These are phyloP conservation scores for Penicillium simplicissimum DNA, from an alignment of 495 filamentous ascomycete species.

Conservation along the genomic window DNA sequence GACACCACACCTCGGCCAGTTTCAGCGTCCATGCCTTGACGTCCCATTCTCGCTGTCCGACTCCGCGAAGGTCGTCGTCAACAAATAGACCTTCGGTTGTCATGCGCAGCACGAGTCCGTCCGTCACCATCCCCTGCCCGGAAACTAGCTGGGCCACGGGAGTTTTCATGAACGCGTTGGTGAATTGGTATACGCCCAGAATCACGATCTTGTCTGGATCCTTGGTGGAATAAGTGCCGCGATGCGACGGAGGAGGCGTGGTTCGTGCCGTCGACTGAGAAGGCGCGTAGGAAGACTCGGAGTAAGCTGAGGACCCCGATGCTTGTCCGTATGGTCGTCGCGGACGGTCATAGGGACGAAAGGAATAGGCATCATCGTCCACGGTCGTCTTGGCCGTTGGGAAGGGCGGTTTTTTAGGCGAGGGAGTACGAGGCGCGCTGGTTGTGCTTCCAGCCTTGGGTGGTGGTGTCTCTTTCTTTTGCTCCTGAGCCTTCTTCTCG, in stretches of 20 bases:
- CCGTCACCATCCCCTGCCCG: constrained; percentile 72
- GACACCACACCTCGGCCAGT: constrained; percentile 85
- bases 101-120: constrained; percentile 82
- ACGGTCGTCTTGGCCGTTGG: constrained; percentile 67
- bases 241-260: constrained; percentile 76
- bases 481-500: constrained; percentile 48
- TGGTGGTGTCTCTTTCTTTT: constrained; percentile 35
- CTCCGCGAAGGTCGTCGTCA: constrained; percentile 86
- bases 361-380: constrained; percentile 70
- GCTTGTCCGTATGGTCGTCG: constrained; percentile 51
- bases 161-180: constrained; percentile 75
- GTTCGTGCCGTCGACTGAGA: constrained; percentile 83
- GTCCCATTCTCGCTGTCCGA: constrained; percentile 94
- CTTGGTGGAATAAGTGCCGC: constrained; percentile 74
- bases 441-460: constrained; percentile 29
- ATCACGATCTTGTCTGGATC: constrained; percentile 96
- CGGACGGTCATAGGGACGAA: constrained; percentile 78
- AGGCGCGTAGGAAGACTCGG: constrained; percentile 81
- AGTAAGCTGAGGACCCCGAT: constrained; percentile 66
- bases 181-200: constrained; percentile 86
- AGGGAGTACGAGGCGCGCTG: constrained; percentile 43
- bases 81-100: constrained; percentile 92
- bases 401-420: constrained; percentile 57
- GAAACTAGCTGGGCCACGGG: constrained; percentile 81
- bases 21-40: constrained; percentile 97